Evolutionary conservation across 1,284 basidiomycete species (phyloP).

Genomic region (Xerocomus minutiporus): DNA sequence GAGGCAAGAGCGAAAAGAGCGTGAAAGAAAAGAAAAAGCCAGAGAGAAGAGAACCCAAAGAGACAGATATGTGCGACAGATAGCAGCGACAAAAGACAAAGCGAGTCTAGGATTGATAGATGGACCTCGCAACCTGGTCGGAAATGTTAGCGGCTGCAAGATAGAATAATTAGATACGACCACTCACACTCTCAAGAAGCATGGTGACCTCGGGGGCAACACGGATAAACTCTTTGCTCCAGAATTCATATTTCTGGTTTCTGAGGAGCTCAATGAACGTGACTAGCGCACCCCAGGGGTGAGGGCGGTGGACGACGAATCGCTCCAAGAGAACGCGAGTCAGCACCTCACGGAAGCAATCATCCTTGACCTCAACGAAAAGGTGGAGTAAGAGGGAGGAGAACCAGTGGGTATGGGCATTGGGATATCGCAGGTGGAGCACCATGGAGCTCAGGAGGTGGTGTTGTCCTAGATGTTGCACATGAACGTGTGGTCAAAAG

Average conservation of each 20-base stretch:
- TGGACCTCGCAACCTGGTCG: constrained; percentile 62
- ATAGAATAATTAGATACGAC: constrained; percentile 1
- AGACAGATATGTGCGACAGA: constrained; percentile 46
- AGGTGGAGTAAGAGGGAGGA: constrained; percentile 83
- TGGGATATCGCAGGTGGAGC: constrained; percentile 92
- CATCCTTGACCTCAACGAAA: constrained; percentile 72
- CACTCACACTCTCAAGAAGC: constrained; percentile 73
- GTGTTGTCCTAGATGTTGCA: constrained; percentile 71
- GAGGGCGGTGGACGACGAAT: constrained; percentile 89
- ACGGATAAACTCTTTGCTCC: constrained; percentile 78
- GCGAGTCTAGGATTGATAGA: constrained; percentile 67
- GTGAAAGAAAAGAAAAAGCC: constrained; percentile 34
- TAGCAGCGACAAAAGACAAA: constrained; percentile 44
- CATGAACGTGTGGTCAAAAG: constrained; percentile 8
- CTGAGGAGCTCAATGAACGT: constrained; percentile 90
- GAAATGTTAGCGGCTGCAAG: constrained; percentile 2
- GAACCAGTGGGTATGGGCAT: constrained; percentile 97
- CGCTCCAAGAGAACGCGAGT: constrained; percentile 90
- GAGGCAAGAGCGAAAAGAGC: constrained; percentile 23
- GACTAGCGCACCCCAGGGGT: constrained; percentile 94
- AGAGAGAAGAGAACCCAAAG: constrained; percentile 41
- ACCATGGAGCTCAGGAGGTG: constrained; percentile 87
- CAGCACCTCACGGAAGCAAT: constrained; percentile 85
- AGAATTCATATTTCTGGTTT: constrained; percentile 82
- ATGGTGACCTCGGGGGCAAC: constrained; percentile 77